phyloP scores from a whole-genome alignment of 2,329 filamentous ascomycete species.

The Xylaria hypoxylon region DNA sequence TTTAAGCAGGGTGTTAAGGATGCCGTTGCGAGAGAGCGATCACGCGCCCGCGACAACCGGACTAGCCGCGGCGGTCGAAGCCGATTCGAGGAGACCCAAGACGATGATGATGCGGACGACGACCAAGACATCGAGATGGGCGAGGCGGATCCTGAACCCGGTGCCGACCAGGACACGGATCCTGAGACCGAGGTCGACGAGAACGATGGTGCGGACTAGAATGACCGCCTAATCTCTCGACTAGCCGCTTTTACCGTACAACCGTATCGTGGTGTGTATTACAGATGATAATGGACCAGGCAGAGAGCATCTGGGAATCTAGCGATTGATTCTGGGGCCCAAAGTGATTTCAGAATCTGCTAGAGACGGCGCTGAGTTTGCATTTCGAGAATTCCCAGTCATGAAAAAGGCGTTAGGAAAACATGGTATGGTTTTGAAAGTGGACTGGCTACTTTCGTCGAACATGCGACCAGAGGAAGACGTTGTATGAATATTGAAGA shows the following conservation, averaged over 20 bases:
- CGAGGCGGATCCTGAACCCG: constrained; percentile 34
- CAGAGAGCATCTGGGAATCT: not conserved
- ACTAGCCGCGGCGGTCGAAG: constrained; percentile 41
- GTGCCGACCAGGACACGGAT: constrained; percentile 43
- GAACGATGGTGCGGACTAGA: constrained; percentile 47
- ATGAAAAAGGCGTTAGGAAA: constrained; percentile 38
- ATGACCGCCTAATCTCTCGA: not conserved
- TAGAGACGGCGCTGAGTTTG: constrained; percentile 28
- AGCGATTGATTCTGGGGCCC: not conserved
- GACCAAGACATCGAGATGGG: constrained; percentile 44
- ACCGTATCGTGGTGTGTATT: not conserved
- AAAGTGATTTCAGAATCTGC: constrained; percentile 2
- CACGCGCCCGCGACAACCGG: constrained; percentile 42
- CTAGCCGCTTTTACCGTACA: not conserved
- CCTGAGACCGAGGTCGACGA: constrained; percentile 53
- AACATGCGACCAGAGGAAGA: constrained; percentile 13
- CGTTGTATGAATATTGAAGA: constrained; percentile 24
- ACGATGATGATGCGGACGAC: constrained; percentile 47
- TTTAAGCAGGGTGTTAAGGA: constrained; percentile 51
- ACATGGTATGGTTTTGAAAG: constrained; percentile 7
- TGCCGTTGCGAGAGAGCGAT: constrained; percentile 47
- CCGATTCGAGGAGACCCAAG: constrained; percentile 46
- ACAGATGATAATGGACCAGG: not conserved
- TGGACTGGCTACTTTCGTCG: not conserved
- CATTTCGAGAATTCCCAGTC: constrained; percentile 23